Conservation (phyloP, 345 rosid genomes). For the Eucalyptus curtisii region DNA sequence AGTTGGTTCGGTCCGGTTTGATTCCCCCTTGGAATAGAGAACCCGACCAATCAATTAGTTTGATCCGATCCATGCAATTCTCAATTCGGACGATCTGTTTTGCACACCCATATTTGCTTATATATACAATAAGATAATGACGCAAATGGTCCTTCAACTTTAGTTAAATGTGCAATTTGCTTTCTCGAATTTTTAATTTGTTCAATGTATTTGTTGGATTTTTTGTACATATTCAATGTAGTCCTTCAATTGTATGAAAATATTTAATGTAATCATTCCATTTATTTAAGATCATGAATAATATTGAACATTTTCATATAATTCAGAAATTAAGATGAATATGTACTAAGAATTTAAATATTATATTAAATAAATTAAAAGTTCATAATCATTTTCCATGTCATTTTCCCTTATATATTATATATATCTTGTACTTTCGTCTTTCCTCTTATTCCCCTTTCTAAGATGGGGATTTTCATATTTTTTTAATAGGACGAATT, state of each 20-base stretch:
- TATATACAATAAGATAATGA: accelerated
- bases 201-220: accelerated
- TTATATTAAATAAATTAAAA: too few relatives aligned
- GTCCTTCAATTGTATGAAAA: accelerated
- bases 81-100: accelerated
- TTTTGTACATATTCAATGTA: too few relatives aligned
- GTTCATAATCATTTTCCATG: accelerated
- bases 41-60: too few relatives aligned
- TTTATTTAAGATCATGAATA: too few relatives aligned
- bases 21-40: too few relatives aligned
- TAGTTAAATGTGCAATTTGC: accelerated
- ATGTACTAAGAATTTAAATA: accelerated
- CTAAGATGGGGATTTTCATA: not conserved
- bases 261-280: too few relatives aligned
- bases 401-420: too few relatives aligned
- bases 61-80: accelerated
- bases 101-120: too few relatives aligned
- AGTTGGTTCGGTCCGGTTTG: accelerated
- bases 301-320: too few relatives aligned
- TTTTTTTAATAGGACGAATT: not conserved
- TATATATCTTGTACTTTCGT: too few relatives aligned
- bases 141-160: accelerated
- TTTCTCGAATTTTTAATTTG: accelerated
- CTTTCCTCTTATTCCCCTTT: not conserved
- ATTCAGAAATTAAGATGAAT: accelerated